Conservation (phyloP, 2,329 filamentous ascomycete genomes). For the Fusarium gaditjirri region DNA sequence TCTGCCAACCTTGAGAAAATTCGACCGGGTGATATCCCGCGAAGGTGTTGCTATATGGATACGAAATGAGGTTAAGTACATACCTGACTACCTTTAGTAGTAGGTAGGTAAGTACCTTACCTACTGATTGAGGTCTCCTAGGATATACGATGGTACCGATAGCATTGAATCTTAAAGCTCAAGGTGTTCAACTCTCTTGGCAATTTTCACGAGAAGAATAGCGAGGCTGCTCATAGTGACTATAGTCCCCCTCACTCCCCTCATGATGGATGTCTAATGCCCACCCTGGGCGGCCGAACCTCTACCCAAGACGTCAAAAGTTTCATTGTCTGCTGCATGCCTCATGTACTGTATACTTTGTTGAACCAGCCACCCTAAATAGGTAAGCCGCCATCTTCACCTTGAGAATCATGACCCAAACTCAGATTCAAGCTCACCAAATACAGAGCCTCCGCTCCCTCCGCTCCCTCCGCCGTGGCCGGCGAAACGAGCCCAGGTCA, state of each 20-base stretch:
- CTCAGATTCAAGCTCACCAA: conserved; percentile 35
- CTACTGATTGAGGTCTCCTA: not conserved
- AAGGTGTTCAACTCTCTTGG: not conserved
- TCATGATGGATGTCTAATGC: conserved; percentile 10
- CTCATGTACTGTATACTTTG: not conserved
- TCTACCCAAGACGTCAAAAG: not conserved
- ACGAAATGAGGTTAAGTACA: conserved; percentile 1
- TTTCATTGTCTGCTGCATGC: not conserved
- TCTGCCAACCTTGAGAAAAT: conserved; percentile 32
- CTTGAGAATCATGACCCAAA: conserved; percentile 15
- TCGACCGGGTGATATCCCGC: conserved; percentile 36
- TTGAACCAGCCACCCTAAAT: conserved; percentile 19
- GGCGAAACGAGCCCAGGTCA: conserved; percentile 29
- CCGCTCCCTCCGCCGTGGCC: conserved; percentile 31
- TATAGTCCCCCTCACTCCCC: not conserved
- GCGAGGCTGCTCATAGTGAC: conserved; percentile 13
- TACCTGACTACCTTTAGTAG: no score
- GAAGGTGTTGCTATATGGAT: conserved; percentile 9
- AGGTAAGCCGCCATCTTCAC: conserved; percentile 25
- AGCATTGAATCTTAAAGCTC: not conserved
- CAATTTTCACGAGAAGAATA: not conserved
- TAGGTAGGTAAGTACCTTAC: not conserved
- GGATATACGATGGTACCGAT: not conserved
- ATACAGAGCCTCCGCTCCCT: conserved; percentile 18
- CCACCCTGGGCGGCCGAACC: not conserved